Evolutionary conservation across 306 rosid genomes (phyloP).

Genomic region (Mimosa pudica): DNA sequence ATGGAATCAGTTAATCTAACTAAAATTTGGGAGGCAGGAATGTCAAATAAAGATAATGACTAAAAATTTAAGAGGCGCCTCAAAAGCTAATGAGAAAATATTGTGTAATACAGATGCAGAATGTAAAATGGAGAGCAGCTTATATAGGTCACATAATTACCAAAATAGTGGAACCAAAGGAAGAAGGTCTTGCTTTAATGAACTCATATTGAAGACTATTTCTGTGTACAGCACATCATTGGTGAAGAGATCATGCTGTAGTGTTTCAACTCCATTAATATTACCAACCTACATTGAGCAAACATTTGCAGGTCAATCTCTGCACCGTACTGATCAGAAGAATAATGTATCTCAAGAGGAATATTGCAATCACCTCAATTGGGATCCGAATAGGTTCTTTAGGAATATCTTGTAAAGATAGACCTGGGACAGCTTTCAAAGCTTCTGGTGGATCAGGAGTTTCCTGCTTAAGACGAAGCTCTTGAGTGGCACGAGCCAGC

Average conservation of each 20-base stretch:
- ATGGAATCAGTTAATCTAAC: slow-evolving; percentile 1
- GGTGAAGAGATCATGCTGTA: slow-evolving; percentile 95
- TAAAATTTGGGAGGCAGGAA: slow-evolving; percentile 4
- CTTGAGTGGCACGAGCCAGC: slow-evolving; percentile 82
- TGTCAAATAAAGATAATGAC: slow-evolving; percentile 1
- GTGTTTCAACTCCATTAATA: slow-evolving; percentile 80
- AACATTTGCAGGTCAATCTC: slow-evolving; percentile 24
- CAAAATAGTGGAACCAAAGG: slow-evolving; percentile 92
- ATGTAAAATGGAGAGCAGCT: slow-evolving; percentile 32
- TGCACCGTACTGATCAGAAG: slow-evolving; percentile 20
- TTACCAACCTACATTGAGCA: slow-evolving; percentile 69
- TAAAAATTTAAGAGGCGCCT: slow-evolving; percentile 12
- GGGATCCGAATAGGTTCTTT: slow-evolving; percentile 87
- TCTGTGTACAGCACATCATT: slow-evolving; percentile 93
- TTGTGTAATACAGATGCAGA: slow-evolving; percentile 16
- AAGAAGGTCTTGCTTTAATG: slow-evolving; percentile 87
- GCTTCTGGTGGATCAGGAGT: slow-evolving; percentile 99
- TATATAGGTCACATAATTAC: slow-evolving; percentile 51
- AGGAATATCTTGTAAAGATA: slow-evolving; percentile 88
- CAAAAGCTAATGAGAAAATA: slow-evolving; percentile 18
- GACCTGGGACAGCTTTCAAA: slow-evolving; percentile 89
- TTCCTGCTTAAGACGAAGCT: slow-evolving; percentile 86
- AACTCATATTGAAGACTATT: slow-evolving; percentile 82
- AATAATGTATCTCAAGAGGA: slow-evolving; percentile 27
- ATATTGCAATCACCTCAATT: slow-evolving; percentile 57